Evolutionary conservation across 805 yeast species (phyloP).

Genomic region (Huiozyma naganishii): DNA sequence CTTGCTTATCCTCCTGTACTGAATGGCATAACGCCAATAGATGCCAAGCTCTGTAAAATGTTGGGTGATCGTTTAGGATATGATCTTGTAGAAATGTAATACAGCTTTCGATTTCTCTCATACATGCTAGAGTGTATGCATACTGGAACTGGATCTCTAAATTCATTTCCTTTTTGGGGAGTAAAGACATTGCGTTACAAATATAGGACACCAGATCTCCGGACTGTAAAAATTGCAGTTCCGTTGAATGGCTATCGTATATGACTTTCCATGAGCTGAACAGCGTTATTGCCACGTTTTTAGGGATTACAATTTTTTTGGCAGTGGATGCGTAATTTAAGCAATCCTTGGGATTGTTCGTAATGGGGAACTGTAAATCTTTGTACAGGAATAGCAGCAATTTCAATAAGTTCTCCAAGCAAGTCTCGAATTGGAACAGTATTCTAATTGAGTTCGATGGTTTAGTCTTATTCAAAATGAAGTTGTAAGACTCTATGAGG

Average conservation of each 20-base stretch:
- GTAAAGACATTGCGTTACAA: conserved; percentile 19
- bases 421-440: conserved; percentile 10
- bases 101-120: conserved; percentile 34
- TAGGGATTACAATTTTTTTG: conserved; percentile 13
- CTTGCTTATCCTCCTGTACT: conserved; percentile 44
- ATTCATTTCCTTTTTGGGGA: conserved; percentile 1
- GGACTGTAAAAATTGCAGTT: conserved; percentile 10
- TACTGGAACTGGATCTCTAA: conserved; percentile 31
- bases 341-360: conserved; percentile 10
- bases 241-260: conserved; percentile 10
- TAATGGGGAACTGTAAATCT: conserved; percentile 5
- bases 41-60: conserved; percentile 55
- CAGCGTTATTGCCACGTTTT: conserved; percentile 8
- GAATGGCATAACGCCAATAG: conserved; percentile 54
- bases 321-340: conserved; percentile 15
- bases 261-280: conserved; percentile 19
- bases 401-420: conserved; percentile 7
- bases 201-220: conserved; percentile 11
- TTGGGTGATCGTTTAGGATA: conserved; percentile 41
- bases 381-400: conserved; percentile 4
- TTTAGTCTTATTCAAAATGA: conserved; percentile 11
- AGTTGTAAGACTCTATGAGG: conserved; percentile 18
- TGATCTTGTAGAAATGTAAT: conserved; percentile 36
- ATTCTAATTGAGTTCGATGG: conserved; percentile 9
- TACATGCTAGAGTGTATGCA: conserved; percentile 38